These are phyloP conservation scores for Hypoxylon perforatum DNA, from an alignment of 495 filamentous ascomycete species.

Conservation along the genomic window DNA sequence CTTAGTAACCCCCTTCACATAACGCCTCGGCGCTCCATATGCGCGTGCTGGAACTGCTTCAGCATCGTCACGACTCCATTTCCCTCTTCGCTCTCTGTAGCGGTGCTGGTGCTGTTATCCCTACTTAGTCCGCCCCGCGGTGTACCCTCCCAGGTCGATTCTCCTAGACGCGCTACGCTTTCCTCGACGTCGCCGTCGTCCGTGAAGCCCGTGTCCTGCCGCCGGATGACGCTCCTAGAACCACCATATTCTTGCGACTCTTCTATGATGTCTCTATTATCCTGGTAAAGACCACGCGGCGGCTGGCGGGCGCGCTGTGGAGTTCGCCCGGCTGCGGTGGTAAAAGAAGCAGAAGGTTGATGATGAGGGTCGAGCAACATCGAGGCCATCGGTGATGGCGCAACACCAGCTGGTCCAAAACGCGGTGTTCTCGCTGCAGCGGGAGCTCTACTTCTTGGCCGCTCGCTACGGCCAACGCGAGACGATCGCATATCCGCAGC, in stretches of 20 bases:
- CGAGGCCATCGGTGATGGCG: constrained; percentile 72
- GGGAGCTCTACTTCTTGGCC: constrained; percentile 45
- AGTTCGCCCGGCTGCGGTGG: constrained; percentile 50
- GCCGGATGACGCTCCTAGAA: constrained; percentile 78
- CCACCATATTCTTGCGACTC: constrained; percentile 59
- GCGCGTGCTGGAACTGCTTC: constrained; percentile 89
- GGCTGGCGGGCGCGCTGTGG: constrained; percentile 54
- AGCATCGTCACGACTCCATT: constrained; percentile 85
- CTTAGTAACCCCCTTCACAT: constrained; percentile 38
- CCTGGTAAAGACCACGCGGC: constrained; percentile 55
- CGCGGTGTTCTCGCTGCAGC: constrained; percentile 43
- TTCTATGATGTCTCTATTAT: constrained; percentile 58
- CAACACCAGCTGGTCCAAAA: constrained; percentile 46
- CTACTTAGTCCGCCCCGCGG: constrained; percentile 53
- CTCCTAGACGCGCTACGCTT: constrained; percentile 55
- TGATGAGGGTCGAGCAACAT: constrained; percentile 88
- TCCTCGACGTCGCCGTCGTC: constrained; percentile 70
- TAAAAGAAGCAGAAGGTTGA: constrained; percentile 71
- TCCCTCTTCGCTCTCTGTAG: constrained; percentile 53
- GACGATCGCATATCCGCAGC: constrained; percentile 66
- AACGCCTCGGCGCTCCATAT: constrained; percentile 67
- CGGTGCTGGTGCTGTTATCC: constrained; percentile 50
- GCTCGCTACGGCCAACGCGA: constrained; percentile 58
- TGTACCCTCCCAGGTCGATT: constrained; percentile 66
- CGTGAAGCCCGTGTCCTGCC: constrained; percentile 60